Evolutionary conservation across 2,329 filamentous ascomycete genomes (phyloP).

Genomic region (Eutypella sp.): DNA sequence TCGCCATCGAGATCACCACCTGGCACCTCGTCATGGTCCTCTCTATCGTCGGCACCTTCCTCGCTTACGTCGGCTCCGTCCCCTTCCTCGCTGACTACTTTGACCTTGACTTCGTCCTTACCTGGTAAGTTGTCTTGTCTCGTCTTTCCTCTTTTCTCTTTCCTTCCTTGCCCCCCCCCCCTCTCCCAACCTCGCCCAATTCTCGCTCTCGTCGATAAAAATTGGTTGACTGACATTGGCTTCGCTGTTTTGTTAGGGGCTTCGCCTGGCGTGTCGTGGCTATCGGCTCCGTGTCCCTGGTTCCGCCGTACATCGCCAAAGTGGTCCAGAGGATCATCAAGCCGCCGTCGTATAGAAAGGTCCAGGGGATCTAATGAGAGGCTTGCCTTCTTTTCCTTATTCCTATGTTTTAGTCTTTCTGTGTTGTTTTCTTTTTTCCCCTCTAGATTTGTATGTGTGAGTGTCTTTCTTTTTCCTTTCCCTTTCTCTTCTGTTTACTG

Average conservation of each 20-base stretch:
- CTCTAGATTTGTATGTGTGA: too few species aligned
- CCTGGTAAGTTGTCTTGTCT: slow-evolving; percentile 49
- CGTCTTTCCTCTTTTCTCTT: not conserved
- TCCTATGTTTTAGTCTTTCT: too few species aligned
- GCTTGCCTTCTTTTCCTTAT: slow-evolving; percentile 3
- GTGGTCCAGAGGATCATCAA: slow-evolving; percentile 78
- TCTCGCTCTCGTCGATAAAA: slow-evolving; percentile 9
- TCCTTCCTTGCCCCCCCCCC: too few species aligned
- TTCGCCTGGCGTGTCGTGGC: slow-evolving; percentile 86
- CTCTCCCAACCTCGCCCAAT: too few species aligned
- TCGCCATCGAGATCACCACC: slow-evolving; percentile 91
- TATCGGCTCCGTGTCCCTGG: slow-evolving; percentile 72
- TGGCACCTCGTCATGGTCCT: slow-evolving; percentile 94
- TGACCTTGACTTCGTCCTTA: slow-evolving; percentile 74
- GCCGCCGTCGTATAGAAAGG: slow-evolving; percentile 92
- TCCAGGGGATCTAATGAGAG: slow-evolving; percentile 53
- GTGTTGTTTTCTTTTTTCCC: too few species aligned
- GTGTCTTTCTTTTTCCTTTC: too few species aligned
- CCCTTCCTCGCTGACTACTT: slow-evolving; percentile 90
- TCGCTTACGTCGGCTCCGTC: slow-evolving; percentile 74
- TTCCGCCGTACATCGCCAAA: slow-evolving; percentile 86
- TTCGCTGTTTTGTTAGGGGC: slow-evolving; percentile 46
- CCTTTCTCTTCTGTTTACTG: too few species aligned
- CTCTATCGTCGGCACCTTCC: slow-evolving; percentile 74
- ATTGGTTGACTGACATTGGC: slow-evolving; percentile 2